Percentiles rank a stretch among this genome's conserved stretches.
phyloP scores from a whole-genome alignment of 805 yeast species.

The Wickerhamomyces ciferrii region DNA sequence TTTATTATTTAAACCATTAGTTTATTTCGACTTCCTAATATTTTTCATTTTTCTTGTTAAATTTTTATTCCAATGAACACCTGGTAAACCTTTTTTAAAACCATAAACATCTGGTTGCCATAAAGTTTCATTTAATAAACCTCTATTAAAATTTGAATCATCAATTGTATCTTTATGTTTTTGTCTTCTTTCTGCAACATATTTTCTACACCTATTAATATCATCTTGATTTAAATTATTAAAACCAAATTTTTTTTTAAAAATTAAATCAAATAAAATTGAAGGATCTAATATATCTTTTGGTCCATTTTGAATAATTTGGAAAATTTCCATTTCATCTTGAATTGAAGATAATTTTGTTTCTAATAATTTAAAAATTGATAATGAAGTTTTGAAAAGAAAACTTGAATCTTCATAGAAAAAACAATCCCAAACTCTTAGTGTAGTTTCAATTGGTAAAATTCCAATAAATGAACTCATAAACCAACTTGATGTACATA shows the following conservation, averaged over 20 bases:
- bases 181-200: conserved; percentile 61
- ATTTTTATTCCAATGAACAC: conserved; percentile 61
- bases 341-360: conserved; percentile 45
- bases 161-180: conserved; percentile 17
- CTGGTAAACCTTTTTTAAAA: conserved; percentile 35
- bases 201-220: conserved; percentile 69
- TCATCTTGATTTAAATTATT: conserved; percentile 81
- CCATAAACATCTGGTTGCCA: conserved; percentile 36
- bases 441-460: conserved; percentile 80
- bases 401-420: conserved; percentile 91
- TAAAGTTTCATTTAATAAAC: conserved; percentile 23
- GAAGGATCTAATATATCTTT: conserved; percentile 66
- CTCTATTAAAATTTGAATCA: conserved; percentile 21
- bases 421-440: conserved; percentile 91
- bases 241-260: conserved; percentile 64
- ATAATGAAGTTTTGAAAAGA: conserved; percentile 74
- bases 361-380: conserved; percentile 73
- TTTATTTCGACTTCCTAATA: conserved; percentile 22
- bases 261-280: conserved; percentile 65
- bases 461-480: conserved; percentile 95
- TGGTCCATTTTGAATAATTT: conserved; percentile 80
- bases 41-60: conserved; percentile 50
- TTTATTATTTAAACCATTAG: no score
- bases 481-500: conserved; percentile 96
- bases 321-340: conserved; percentile 68